phyloP scores from a whole-genome alignment of 2,329 filamentous ascomycete species.

The Scleromitrula shiraiana region DNA sequence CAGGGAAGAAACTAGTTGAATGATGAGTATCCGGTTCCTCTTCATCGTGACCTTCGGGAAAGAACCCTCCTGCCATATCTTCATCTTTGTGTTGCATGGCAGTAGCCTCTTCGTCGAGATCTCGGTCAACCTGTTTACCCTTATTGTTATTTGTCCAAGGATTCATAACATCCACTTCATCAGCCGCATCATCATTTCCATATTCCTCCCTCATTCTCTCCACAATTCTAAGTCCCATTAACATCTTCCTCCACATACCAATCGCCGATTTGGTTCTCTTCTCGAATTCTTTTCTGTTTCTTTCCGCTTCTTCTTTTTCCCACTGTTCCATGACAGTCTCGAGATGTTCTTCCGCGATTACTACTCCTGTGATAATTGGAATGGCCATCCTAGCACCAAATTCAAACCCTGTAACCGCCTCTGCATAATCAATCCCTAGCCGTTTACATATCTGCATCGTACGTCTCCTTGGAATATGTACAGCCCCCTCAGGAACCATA shows the following conservation, averaged over 20 bases:
- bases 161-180: slow-evolving; percentile 46
- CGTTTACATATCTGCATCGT: slow-evolving; percentile 75
- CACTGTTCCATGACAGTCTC: slow-evolving; percentile 70
- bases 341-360: slow-evolving; percentile 75
- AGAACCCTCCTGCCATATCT: slow-evolving; percentile 52
- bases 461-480: slow-evolving; percentile 74
- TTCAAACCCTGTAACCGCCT: slow-evolving; percentile 93
- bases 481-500: slow-evolving; percentile 81
- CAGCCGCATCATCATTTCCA: slow-evolving; percentile 47
- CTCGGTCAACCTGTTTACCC: slow-evolving; percentile 19
- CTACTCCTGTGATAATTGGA: slow-evolving; percentile 82
- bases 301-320: slow-evolving; percentile 67
- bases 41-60: slow-evolving; percentile 48
- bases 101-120: slow-evolving; percentile 22
- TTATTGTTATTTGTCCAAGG: slow-evolving; percentile 40
- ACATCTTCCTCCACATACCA: slow-evolving; percentile 74
- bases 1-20: slow-evolving; percentile 26
- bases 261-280: slow-evolving; percentile 71
- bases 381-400: slow-evolving; percentile 93
- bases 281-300: slow-evolving; percentile 69
- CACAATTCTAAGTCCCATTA: slow-evolving; percentile 77
- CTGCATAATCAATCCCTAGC: slow-evolving; percentile 79
- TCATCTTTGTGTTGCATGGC: slow-evolving; percentile 34
- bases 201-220: slow-evolving; percentile 72
- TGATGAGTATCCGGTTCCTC: slow-evolving; percentile 30